These are phyloP conservation scores for Exobasidium rhododendri DNA, from an alignment of 1,284 basidiomycete species.

Conservation along the genomic window DNA sequence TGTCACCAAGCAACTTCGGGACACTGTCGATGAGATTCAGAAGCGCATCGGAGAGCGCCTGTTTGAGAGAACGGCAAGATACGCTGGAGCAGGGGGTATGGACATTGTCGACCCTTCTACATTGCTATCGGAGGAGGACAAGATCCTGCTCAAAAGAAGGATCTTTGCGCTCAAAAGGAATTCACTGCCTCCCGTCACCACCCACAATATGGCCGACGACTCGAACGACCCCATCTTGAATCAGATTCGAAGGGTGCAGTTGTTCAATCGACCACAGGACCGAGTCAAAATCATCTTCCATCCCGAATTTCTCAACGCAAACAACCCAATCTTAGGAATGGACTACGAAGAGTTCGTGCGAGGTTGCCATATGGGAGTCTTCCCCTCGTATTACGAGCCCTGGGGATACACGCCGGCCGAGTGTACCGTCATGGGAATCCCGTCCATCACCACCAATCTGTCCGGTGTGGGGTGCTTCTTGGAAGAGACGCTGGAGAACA, in stretches of 20 bases:
- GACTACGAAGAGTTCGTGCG: constrained; percentile 99
- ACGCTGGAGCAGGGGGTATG: constrained; percentile 63
- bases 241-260: constrained; percentile 85
- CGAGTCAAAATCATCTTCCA: constrained; percentile 97
- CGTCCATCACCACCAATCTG: constrained; percentile 92
- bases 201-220: constrained; percentile 98
- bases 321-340: constrained; percentile 92
- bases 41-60: constrained; percentile 83
- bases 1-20: constrained; percentile 90
- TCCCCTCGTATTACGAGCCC: constrained; percentile 90
- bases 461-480: constrained; percentile 98
- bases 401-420: constrained; percentile 74
- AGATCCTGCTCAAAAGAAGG: constrained; percentile 89
- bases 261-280: constrained; percentile 80
- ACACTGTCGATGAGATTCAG: constrained; percentile 87
- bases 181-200: constrained; percentile 85
- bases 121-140: constrained; percentile 85
- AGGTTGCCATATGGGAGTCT: constrained; percentile 94
- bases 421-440: constrained; percentile 84
- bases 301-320: constrained; percentile 95
- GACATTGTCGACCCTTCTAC: constrained; percentile 54
- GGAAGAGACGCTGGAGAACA: constrained; percentile 90
- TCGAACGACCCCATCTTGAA: constrained; percentile 85
- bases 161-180: constrained; percentile 94
- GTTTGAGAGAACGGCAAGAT: constrained; percentile 89